Conservation (phyloP, 192 early-diverging fungal genomes). For the Chytriomyces sp. region DNA sequence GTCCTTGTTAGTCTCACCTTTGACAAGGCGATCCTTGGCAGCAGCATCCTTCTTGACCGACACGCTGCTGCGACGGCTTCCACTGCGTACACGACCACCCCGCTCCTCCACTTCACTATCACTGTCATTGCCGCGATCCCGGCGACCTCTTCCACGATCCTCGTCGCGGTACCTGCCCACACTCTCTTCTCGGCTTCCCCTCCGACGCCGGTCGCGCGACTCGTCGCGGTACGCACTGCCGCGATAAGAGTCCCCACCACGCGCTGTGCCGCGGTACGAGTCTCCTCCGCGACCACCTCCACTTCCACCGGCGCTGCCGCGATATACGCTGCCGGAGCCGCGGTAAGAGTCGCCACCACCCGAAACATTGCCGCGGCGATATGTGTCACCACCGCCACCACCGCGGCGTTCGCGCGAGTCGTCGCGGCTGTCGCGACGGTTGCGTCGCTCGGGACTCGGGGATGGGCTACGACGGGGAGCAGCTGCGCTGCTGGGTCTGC, state of each 20-base stretch:
- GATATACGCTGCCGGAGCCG: not conserved
- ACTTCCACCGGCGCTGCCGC: not conserved
- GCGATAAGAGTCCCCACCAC: not conserved
- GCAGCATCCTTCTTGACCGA: no score
- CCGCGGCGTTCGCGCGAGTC: not conserved
- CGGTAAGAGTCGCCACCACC: not conserved
- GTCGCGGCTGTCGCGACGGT: not conserved
- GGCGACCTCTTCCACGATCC: no score
- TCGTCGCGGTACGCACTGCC: not conserved
- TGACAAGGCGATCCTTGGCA: no score
- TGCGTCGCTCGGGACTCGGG: no score
- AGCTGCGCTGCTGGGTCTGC: no score
- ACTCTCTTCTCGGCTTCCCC: no score
- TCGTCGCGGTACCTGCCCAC: no score
- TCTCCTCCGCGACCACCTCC: not conserved
- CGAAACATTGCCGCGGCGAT: not conserved
- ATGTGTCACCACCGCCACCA: not conserved
- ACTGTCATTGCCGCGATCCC: no score
- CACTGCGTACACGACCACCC: not conserved
- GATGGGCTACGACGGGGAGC: no score
- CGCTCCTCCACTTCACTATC: not conserved
- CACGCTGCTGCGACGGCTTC: no score
- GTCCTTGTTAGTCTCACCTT: no score
- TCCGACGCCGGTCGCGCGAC: not conserved
- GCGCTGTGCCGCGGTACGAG: not conserved